Evolutionary conservation across 2,329 filamentous ascomycete species (phyloP), one percentile per base, ranked within the genome.

Genomic region (Epichloe amarillans): DNA sequence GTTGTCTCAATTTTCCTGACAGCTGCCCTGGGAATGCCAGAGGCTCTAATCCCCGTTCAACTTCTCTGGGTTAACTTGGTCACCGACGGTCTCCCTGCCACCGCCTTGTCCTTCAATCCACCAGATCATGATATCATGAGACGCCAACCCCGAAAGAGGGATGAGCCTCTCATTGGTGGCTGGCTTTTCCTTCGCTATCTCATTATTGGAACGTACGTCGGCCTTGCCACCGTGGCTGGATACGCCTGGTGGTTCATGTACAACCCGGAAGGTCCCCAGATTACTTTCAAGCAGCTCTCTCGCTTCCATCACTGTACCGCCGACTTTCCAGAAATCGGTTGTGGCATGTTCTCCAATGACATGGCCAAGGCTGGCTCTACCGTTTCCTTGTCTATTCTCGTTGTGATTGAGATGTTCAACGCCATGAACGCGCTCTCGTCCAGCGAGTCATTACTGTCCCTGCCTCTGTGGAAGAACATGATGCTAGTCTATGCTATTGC

Each of bases 221-320:
- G 93, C 64, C 75, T 88, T 40, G 93, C 93, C 50, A 98, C 93
- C 3, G 94, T 98, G 19, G 89, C 85, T 62, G 93, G 94, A 44
- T 98, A 98, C 64, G 91, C 88, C n/a, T 98, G 93, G 93, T 98
- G 89, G 88, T 98, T 97, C 75, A 90, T 98, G 85, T 95, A 86
- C 75, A 91, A 97, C 72, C 71, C 82, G 8, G 81, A 83, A 58
- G 93, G 93, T 0, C 93, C 93, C 23, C 87, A 95, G 67, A 95
- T 98, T 69, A 82, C 75, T 55, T 95, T 97, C 72, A 85, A 79
- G 67, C 88, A 98, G 65, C 75, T 98, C 58, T 75, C 85, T 23
- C 86, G 94, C 71, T 98, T 97, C 82, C 93, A 98, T 72, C 83
- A 84, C 65, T 98, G 93, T 79, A 84, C 84, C 0, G 62, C 86